Conservation (phyloP, 805 yeast genomes). For the Zygotorulaspora danielsina region DNA sequence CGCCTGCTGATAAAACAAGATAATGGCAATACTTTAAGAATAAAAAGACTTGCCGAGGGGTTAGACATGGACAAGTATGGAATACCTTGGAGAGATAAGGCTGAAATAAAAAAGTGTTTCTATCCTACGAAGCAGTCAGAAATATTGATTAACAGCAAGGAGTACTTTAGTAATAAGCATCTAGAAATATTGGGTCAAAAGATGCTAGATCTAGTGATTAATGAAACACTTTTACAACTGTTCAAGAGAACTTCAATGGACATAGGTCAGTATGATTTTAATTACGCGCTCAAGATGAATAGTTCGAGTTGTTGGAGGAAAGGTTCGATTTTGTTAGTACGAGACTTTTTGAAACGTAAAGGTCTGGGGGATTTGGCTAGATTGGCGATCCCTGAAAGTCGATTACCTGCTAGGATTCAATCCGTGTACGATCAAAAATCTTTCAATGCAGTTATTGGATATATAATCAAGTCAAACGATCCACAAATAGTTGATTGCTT, state of each 20-base stretch:
- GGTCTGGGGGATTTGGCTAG: constrained; percentile 15
- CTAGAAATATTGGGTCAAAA: constrained; percentile 15
- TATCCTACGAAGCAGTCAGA: constrained; percentile 15
- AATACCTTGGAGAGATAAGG: constrained; percentile 8
- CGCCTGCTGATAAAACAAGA: constrained; percentile 7
- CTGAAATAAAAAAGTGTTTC: constrained; percentile 18
- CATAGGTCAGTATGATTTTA: constrained; percentile 23
- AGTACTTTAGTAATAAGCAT: constrained; percentile 10
- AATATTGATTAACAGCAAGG: constrained; percentile 12
- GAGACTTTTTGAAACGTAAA: constrained; percentile 12
- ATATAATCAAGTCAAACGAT: constrained; percentile 21
- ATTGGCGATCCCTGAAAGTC: constrained; percentile 17
- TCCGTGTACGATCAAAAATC: constrained; percentile 16
- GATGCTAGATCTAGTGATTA: constrained; percentile 10
- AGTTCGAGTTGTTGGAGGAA: constrained; percentile 14
- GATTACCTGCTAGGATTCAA: constrained; percentile 24
- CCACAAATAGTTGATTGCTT: constrained; percentile 18
- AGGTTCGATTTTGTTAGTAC: constrained; percentile 10
- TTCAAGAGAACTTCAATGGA: constrained; percentile 20
- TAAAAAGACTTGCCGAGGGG: constrained; percentile 2
- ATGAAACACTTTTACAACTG: constrained; percentile 12
- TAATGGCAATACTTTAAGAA: constrained; percentile 8
- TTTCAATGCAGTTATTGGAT: constrained; percentile 27
- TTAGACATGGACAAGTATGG: constrained; percentile 13
- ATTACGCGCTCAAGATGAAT: constrained; percentile 17